A percentile compares a stretch with the other conserved stretches of the same genome.
Conservation (phyloP, 306 rosid genomes). For the Echinosophora koreensis region DNA sequence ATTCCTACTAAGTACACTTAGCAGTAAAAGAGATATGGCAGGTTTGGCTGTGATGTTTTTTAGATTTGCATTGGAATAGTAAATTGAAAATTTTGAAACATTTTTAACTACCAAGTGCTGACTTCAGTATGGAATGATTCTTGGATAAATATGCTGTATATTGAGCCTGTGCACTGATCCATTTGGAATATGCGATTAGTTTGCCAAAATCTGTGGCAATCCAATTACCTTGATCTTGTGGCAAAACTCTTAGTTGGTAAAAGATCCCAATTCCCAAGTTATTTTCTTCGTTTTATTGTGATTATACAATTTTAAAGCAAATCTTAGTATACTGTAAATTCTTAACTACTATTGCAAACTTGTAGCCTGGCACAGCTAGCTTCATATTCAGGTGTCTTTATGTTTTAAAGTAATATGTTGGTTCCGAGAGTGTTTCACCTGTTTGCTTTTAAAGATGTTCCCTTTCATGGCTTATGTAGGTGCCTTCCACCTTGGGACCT, state of each 20-base stretch:
- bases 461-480: constrained; percentile 60
- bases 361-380: not conserved
- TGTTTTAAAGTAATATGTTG: not conserved
- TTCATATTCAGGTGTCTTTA: constrained; percentile 2
- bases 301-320: not conserved
- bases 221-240: not conserved
- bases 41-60: not conserved
- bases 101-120: constrained; percentile 17
- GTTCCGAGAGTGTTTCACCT: not conserved
- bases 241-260: not conserved
- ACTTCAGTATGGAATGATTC: not conserved
- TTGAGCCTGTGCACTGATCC: not conserved
- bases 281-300: not conserved
- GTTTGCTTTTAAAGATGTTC: not conserved
- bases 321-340: not conserved
- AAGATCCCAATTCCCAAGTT: not conserved
- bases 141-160: constrained; percentile 15
- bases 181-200: constrained; percentile 14
- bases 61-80: not conserved
- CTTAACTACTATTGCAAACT: not conserved
- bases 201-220: constrained; percentile 14
- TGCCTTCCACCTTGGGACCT: constrained; percentile 96
- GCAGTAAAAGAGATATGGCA: not conserved
- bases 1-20: not conserved
- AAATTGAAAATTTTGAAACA: constrained; percentile 30